phyloP scores from a whole-genome alignment of 371 early-diverging fungal species.

The Phascolomyces articulosus region DNA sequence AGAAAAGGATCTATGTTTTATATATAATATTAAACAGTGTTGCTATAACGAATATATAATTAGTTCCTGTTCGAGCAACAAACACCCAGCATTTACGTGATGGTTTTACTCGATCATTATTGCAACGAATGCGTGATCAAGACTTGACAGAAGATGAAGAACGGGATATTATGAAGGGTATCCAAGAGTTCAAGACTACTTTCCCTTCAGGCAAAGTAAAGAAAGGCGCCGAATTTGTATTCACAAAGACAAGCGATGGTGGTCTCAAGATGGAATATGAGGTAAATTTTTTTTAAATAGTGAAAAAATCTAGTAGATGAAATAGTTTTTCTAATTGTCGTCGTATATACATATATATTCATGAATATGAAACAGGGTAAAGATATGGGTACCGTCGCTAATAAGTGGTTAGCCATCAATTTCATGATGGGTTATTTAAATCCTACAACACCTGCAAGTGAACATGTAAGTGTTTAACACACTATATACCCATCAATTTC shows the following conservation, averaged over 20 bases:
- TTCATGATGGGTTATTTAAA: constrained; percentile 69
- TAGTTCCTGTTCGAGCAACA: constrained; percentile 63
- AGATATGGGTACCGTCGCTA: constrained; percentile 53
- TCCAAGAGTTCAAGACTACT: constrained; percentile 62
- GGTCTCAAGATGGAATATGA: constrained; percentile 60
- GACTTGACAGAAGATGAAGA: constrained; percentile 47
- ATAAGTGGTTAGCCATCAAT: constrained; percentile 64
- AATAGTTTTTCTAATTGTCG: background rate
- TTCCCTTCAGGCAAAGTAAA: constrained; percentile 66
- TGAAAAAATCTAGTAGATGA: too few relatives aligned
- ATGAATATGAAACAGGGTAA: constrained; percentile 40
- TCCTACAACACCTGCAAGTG: constrained; percentile 60
- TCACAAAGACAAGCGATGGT: constrained; percentile 66
- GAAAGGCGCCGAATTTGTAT: constrained; percentile 61
- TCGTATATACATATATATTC: background rate
- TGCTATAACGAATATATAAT: background rate
- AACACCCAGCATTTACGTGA: constrained; percentile 75
- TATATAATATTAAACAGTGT: background rate
- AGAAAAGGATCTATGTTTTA: background rate
- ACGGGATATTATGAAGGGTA: constrained; percentile 52
- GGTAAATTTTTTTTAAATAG: constrained; percentile 44
- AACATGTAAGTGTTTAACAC: constrained; percentile 26
- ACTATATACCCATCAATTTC: too few relatives aligned
- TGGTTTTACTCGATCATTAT: constrained; percentile 66
- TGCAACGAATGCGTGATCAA: constrained; percentile 48